These are phyloP conservation scores for Saccharomycopsis javanensis DNA, from an alignment of 805 yeast species.

Conservation along the genomic window DNA sequence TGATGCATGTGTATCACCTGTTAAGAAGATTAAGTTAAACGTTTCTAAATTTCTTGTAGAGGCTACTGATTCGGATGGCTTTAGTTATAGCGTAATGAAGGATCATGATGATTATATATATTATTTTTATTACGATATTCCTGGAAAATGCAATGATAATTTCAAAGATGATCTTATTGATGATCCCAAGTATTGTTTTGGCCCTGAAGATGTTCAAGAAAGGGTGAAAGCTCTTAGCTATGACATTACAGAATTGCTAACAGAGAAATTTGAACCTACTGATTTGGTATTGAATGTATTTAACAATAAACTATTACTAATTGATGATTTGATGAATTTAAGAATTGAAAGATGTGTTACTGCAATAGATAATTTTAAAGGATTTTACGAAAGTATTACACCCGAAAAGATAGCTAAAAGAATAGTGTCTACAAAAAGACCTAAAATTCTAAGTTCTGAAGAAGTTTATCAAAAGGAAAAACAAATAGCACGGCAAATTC, in stretches of 20 bases:
- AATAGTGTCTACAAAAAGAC: neutral
- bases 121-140: conserved; percentile 8
- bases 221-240: neutral
- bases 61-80: neutral
- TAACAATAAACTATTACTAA: neutral
- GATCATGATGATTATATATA: conserved; percentile 2
- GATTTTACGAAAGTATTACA: neutral
- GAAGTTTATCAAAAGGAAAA: neutral
- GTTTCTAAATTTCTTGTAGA: neutral
- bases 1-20: neutral
- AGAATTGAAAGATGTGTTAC: conserved; percentile 3
- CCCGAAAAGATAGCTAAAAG: neutral
- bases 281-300: neutral
- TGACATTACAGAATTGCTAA: neutral
- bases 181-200: conserved; percentile 4
- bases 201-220: conserved; percentile 9
- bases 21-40: neutral
- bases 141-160: neutral
- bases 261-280: neutral
- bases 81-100: neutral
- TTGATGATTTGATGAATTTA: conserved; percentile 6
- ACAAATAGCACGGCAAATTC: neutral
- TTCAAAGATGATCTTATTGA: neutral
- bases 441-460: neutral
- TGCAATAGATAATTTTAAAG: conserved; percentile 6